phyloP scores from a whole-genome alignment of 2,329 filamentous ascomycete genomes.

The Xylariaceae sp. region DNA sequence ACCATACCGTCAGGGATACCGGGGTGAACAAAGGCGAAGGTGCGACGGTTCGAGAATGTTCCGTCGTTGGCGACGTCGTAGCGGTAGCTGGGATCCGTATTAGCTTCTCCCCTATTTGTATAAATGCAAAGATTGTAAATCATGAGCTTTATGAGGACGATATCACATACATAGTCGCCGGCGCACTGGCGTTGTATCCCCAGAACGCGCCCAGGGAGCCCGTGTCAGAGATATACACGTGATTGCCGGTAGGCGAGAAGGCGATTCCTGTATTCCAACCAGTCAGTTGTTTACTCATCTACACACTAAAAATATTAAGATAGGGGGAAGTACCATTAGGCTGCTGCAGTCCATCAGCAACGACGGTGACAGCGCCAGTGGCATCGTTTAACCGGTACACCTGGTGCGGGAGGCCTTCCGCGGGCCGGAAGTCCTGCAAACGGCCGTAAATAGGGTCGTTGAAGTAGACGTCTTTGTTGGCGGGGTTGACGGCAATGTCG shows the following conservation, averaged over 20 bases:
- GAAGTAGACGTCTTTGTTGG: slow-evolving; percentile 57
- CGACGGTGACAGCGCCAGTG: slow-evolving; percentile 48
- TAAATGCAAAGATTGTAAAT: background rate
- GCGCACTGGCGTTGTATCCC: slow-evolving; percentile 38
- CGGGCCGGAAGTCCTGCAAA: slow-evolving; percentile 51
- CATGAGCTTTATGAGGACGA: background rate
- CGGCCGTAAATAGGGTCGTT: slow-evolving; percentile 57
- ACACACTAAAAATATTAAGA: too few relatives aligned
- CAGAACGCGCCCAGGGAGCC: slow-evolving; percentile 44
- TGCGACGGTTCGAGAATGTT: slow-evolving; percentile 43
- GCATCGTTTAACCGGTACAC: slow-evolving; percentile 51
- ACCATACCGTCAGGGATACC: slow-evolving; percentile 54
- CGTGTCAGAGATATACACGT: slow-evolving; percentile 53
- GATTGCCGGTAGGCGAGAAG: slow-evolving; percentile 49
- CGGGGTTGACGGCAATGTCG: slow-evolving; percentile 49
- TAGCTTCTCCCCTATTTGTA: background rate
- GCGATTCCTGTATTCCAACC: slow-evolving; percentile 38
- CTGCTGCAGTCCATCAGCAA: slow-evolving; percentile 52
- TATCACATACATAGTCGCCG: slow-evolving; percentile 43
- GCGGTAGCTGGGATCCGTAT: slow-evolving; percentile 36
- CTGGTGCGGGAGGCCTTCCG: slow-evolving; percentile 50
- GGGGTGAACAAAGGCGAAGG: slow-evolving; percentile 51
- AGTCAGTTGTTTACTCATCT: too few relatives aligned
- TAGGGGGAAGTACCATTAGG: slow-evolving; percentile 43
- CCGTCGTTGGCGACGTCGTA: slow-evolving; percentile 43